These are phyloP conservation scores for Aspergillus leporis DNA, from an alignment of 495 filamentous ascomycete species.

Conservation along the genomic window DNA sequence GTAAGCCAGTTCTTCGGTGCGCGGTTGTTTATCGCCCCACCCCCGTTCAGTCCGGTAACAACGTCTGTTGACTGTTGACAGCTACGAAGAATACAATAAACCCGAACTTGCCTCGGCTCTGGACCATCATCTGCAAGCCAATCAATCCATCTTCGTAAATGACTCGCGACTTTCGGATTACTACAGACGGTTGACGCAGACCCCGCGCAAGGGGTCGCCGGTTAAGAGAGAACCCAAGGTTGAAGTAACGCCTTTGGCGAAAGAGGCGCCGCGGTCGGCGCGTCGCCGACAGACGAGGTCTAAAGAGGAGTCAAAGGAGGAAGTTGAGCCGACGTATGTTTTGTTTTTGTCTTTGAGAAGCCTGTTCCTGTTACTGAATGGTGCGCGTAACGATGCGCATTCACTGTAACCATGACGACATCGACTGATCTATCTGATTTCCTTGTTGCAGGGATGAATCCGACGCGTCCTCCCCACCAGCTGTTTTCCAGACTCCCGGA, in stretches of 20 bases:
- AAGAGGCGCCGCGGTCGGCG: conserved; percentile 35
- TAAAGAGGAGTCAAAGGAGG: conserved; percentile 35
- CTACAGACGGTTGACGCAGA: conserved; percentile 64
- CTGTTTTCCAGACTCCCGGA: conserved; percentile 31
- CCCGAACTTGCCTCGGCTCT: conserved; percentile 76
- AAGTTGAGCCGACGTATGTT: conserved; percentile 41
- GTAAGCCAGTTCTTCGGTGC: conserved; percentile 48
- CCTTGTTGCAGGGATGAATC: conserved; percentile 33
- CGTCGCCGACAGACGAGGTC: conserved; percentile 37
- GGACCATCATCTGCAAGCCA: conserved; percentile 69
- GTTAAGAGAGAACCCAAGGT: conserved; percentile 64
- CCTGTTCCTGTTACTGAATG: not conserved
- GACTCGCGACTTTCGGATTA: conserved; percentile 71
- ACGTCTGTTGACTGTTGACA: conserved; percentile 32
- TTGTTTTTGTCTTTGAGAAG: not conserved
- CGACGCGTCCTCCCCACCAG: conserved; percentile 24
- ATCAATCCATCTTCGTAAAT: conserved; percentile 57
- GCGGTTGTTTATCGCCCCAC: conserved; percentile 6
- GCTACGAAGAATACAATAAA: conserved; percentile 73
- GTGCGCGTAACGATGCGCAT: not conserved
- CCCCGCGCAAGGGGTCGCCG: conserved; percentile 60
- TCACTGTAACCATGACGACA: not conserved
- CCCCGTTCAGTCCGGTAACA: not conserved
- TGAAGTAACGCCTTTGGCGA: conserved; percentile 27
- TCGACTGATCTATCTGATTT: not conserved